A percentile compares a stretch with the other conserved stretches of the same genome.
These are phyloP conservation scores for Phytophthora citricola DNA, from an alignment of 352 stramenopile species.

Conservation along the genomic window DNA sequence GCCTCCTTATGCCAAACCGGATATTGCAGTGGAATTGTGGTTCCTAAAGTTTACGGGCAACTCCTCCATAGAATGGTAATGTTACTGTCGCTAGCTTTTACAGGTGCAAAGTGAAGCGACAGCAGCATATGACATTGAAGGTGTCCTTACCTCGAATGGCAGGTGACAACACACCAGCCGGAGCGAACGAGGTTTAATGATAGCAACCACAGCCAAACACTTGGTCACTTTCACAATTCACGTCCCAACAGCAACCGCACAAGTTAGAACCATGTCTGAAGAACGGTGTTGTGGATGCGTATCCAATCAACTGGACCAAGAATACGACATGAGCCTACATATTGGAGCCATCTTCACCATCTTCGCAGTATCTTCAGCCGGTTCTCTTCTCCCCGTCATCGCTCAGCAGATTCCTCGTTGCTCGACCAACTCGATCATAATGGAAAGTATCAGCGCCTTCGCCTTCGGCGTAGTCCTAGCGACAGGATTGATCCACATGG, in stretches of 20 bases:
- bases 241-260: not conserved
- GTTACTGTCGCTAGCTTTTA: too few relatives aligned
- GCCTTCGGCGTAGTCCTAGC: conserved; percentile 64
- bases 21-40: too few relatives aligned
- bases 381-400: conserved; percentile 45
- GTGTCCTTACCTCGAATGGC: too few relatives aligned
- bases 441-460: conserved; percentile 56
- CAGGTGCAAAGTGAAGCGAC: too few relatives aligned
- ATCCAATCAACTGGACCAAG: not conserved
- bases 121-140: too few relatives aligned
- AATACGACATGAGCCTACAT: conserved; percentile 45
- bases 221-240: too few relatives aligned
- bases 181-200: too few relatives aligned
- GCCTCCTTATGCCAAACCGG: too few relatives aligned
- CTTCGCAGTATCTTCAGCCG: conserved; percentile 42
- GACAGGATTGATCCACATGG: conserved; percentile 75
- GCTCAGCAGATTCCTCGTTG: conserved; percentile 29
- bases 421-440: conserved; percentile 30
- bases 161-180: too few relatives aligned
- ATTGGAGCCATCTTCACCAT: conserved; percentile 54
- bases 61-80: too few relatives aligned
- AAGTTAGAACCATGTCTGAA: not conserved
- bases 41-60: too few relatives aligned
- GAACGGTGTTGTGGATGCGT: conserved; percentile 12
- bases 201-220: too few relatives aligned